A percentile compares a stretch with the other conserved stretches of the same genome.
Evolutionary conservation across 805 yeast genomes (phyloP).

Genomic region (Yueomyces sinensis): DNA sequence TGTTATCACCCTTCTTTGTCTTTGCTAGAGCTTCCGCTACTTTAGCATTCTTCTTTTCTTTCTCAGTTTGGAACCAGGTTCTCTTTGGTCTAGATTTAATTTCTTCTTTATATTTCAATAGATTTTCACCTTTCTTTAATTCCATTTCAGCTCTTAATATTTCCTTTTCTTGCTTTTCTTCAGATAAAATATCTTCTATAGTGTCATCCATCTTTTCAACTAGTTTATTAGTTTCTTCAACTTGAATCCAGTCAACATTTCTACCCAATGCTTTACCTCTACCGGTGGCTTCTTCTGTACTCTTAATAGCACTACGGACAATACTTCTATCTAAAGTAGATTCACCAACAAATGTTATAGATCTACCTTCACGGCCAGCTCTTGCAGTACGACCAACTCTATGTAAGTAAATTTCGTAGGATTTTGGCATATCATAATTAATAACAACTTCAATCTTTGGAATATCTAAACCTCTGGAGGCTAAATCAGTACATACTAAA

Average conservation of each 20-base stretch:
- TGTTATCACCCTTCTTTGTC: conserved; percentile 40
- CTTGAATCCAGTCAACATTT: conserved; percentile 79
- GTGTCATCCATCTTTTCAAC: conserved; percentile 46
- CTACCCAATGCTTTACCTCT: conserved; percentile 61
- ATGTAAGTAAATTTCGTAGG: conserved; percentile 83
- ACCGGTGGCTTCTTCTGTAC: conserved; percentile 36
- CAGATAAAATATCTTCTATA: conserved; percentile 67
- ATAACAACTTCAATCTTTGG: conserved; percentile 93
- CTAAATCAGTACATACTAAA: conserved; percentile 90
- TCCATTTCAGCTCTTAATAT: conserved; percentile 84
- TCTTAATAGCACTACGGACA: conserved; percentile 80
- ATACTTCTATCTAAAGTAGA: conserved; percentile 72
- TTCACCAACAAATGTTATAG: conserved; percentile 92
- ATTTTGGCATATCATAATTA: conserved; percentile 91
- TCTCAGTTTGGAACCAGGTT: conserved; percentile 79
- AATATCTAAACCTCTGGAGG: conserved; percentile 98
- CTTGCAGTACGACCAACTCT: conserved; percentile 99
- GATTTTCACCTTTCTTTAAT: conserved; percentile 69
- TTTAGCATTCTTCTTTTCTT: conserved; percentile 30
- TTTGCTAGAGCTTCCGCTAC: conserved; percentile 28
- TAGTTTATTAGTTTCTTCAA: conserved; percentile 51
- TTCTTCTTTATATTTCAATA: conserved; percentile 68
- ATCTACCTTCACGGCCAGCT: conserved; percentile 93
- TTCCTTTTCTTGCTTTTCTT: conserved; percentile 84
- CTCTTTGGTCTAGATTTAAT: conserved; percentile 84